Percentiles rank a stretch among this genome's conserved stretches.
phyloP scores from a whole-genome alignment of 345 rosid genomes.

The Hibiscus syriacus region DNA sequence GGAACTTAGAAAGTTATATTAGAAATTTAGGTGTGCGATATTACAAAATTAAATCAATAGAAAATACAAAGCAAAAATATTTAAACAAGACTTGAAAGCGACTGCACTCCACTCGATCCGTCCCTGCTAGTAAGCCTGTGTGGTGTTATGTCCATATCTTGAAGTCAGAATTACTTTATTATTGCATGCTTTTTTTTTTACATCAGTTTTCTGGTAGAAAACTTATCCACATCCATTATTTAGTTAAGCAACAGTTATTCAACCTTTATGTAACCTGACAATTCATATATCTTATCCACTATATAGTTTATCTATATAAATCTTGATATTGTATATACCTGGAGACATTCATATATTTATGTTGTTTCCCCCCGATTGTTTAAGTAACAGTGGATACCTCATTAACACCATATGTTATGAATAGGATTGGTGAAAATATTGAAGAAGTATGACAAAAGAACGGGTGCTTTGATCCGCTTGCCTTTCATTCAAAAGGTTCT shows the following conservation, averaged over 20 bases:
- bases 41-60: no score
- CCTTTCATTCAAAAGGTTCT: constrained; percentile 89
- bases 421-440: constrained; percentile 87
- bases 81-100: no score
- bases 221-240: background rate
- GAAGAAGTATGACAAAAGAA: constrained; percentile 93
- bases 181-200: background rate
- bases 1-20: no score
- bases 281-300: background rate
- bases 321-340: background rate
- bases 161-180: background rate
- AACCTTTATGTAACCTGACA: background rate
- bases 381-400: no score
- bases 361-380: no score
- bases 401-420: background rate
- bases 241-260: background rate
- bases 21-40: no score
- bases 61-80: no score
- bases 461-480: constrained; percentile 82
- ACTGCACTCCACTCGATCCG: no score
- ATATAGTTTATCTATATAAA: background rate
- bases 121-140: background rate
- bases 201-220: background rate
- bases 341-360: background rate
- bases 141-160: background rate